Base-by-base conservation (phyloP, 768 basidiomycete species). In the Imleria badia region DNA sequence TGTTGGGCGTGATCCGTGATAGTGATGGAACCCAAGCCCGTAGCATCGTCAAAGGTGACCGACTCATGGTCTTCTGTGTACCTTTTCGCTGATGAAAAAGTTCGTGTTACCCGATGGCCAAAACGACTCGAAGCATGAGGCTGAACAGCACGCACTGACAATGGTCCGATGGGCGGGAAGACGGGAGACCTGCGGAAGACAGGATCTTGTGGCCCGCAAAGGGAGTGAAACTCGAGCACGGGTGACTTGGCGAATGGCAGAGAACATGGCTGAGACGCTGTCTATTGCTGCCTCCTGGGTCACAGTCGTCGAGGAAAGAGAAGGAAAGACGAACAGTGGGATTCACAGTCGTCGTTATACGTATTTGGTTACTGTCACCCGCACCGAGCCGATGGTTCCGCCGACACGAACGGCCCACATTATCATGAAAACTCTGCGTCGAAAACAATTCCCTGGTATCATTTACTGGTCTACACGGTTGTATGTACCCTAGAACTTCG, bases 1-100 rank as follows among this genome's bases (percentile, higher is more conserved):
- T 85, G 79, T 71, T 98, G 94, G 2, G 97, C 97, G 67, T 97
- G 89, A 67, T 96, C 77, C 15, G 97, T 98, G 67, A 99, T 91
- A 40, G 84, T 82, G 41, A 98, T 78, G 9, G 81, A 87, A 35
- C 93, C 96, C 29, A 94, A 61, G 35, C 85, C 84, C 19, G 89
- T 89, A 38, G 74, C 67, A 53, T 89, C 82, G 69, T 99, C 94
- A 68, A 84, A 91, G 33, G 77, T 72, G 54, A 98, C 80, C 51
- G 85, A 82, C 76, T 99, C 96, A 71, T 99, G 96, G 55, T 95
- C 94, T 42, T 72, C 73, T 2, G 95, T 91, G 74, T 86, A 99
- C 63, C 80, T 82, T 48, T 40, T 60, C 13, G 60, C 59, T 60
- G 3, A 26, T 38, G 3, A 26, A 30, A 33, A 40, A 45, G 23